Evolutionary conservation across 2,329 filamentous ascomycete species (phyloP).

Genomic region (Penicillium digitatum): DNA sequence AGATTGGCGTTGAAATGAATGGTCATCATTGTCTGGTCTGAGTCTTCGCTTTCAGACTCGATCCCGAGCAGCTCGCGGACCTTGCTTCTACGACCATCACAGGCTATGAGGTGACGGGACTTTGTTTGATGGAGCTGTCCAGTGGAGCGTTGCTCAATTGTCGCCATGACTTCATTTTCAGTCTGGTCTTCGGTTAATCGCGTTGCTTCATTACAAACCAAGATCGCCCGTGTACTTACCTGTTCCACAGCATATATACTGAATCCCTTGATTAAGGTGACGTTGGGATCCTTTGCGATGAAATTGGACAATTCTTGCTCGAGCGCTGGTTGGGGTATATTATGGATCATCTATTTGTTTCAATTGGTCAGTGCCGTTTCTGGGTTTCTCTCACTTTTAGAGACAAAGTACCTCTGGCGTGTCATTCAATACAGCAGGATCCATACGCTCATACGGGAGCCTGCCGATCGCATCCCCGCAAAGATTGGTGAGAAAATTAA

Average conservation of each 20-base stretch:
- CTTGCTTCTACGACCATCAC: conserved; percentile 34
- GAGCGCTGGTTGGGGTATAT: conserved; percentile 14
- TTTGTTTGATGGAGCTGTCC: conserved; percentile 21
- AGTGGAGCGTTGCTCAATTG: conserved; percentile 1
- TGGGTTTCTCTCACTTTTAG: too few species aligned
- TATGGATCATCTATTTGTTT: conserved; percentile 8
- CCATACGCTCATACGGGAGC: conserved; percentile 30
- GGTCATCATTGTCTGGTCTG: conserved; percentile 48
- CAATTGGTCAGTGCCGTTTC: neutral
- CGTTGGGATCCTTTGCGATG: conserved; percentile 1
- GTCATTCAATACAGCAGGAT: conserved; percentile 27
- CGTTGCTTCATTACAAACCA: neutral
- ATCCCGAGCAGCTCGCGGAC: conserved; percentile 35
- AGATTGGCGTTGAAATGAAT: conserved; percentile 46
- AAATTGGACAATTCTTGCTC: conserved; percentile 5
- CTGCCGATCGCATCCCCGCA: conserved; percentile 33
- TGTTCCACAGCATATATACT: conserved; percentile 5
- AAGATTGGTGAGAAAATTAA: conserved; percentile 38
- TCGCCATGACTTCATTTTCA: neutral
- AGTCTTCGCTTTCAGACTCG: conserved; percentile 42
- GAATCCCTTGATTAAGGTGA: conserved; percentile 2
- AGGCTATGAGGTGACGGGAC: conserved; percentile 36
- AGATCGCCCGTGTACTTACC: neutral
- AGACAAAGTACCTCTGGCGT: conserved; percentile 32
- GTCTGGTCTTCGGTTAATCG: neutral